Percentiles rank a stretch among this genome's conserved stretches.
Evolutionary conservation across 2,329 filamentous ascomycete species (phyloP).

Genomic region (Cladophialophora chaetospira): DNA sequence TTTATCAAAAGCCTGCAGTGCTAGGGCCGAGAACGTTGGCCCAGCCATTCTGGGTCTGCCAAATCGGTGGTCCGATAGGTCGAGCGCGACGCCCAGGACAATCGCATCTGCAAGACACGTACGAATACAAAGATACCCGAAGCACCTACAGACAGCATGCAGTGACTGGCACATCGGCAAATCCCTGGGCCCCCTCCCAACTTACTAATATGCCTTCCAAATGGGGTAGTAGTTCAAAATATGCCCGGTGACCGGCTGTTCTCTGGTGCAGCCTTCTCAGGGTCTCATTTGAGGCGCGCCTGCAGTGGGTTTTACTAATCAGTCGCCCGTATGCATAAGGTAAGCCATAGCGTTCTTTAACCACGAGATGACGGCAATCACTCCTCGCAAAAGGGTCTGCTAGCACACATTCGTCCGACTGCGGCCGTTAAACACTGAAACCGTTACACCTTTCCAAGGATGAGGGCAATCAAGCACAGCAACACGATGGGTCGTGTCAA

Average conservation of each 20-base stretch:
- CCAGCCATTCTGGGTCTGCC: slow-evolving; percentile 6
- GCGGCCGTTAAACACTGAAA: slow-evolving; percentile 6
- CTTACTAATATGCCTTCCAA: slow-evolving; percentile 10
- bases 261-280: not conserved
- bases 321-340: slow-evolving; percentile 3
- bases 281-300: not conserved
- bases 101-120: not conserved
- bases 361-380: not conserved
- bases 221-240: slow-evolving; percentile 18
- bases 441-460: not conserved
- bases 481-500: not conserved
- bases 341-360: slow-evolving; percentile 9
- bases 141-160: not conserved
- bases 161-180: not conserved
- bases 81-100: not conserved
- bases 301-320: slow-evolving; percentile 13
- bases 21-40: too few relatives aligned
- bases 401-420: not conserved
- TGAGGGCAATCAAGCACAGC: not conserved
- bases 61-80: slow-evolving; percentile 1
- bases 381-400: not conserved
- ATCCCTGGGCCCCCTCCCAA: not conserved
- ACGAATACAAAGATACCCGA: not conserved
- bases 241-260: not conserved
- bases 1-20: too few relatives aligned